Evolutionary conservation across 179 eudicot genomes (phyloP).

Genomic region (Pouteria campechiana): DNA sequence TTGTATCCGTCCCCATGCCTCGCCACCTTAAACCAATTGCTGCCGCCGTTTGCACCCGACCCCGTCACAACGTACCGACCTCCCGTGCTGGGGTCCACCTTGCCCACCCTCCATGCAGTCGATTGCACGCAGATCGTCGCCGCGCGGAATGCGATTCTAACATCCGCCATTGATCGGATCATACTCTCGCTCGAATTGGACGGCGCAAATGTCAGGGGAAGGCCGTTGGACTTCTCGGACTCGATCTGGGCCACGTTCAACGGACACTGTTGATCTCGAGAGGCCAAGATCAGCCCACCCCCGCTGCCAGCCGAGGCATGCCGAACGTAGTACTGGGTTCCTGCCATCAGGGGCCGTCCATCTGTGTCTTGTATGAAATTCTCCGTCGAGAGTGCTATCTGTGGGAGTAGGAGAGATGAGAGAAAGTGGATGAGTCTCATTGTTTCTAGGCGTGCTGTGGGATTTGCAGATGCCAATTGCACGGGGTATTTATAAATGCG

Average conservation of each 20-base stretch:
- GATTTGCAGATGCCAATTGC: too few relatives aligned
- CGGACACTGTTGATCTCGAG: constrained; percentile 15
- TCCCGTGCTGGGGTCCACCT: constrained; percentile 4
- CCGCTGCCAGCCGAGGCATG: constrained; percentile 1
- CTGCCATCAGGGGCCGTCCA: constrained; percentile 15
- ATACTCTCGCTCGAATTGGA: background rate
- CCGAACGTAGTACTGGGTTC: constrained; percentile 12
- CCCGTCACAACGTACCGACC: constrained; percentile 20
- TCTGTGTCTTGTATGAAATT: too few relatives aligned
- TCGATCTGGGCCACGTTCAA: constrained; percentile 14
- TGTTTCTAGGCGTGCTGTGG: too few relatives aligned
- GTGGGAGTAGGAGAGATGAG: too few relatives aligned
- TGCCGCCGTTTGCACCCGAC: constrained; percentile 12
- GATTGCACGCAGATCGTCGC: constrained; percentile 23
- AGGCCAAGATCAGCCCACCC: constrained; percentile 18
- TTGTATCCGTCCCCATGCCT: constrained; percentile 12
- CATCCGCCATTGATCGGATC: constrained; percentile 8
- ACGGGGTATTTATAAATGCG: too few relatives aligned
- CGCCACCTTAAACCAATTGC: constrained; percentile 25
- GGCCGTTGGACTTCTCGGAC: constrained; percentile 7
- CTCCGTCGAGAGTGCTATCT: too few relatives aligned
- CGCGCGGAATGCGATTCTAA: constrained; percentile 18
- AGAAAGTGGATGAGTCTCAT: too few relatives aligned
- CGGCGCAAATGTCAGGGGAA: constrained; percentile 9
- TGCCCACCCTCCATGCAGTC: constrained; percentile 19